A percentile compares a stretch with the other conserved stretches of the same genome.
phyloP scores from a whole-genome alignment of 2,329 filamentous ascomycete species.

The Ceratocystis variospora region DNA sequence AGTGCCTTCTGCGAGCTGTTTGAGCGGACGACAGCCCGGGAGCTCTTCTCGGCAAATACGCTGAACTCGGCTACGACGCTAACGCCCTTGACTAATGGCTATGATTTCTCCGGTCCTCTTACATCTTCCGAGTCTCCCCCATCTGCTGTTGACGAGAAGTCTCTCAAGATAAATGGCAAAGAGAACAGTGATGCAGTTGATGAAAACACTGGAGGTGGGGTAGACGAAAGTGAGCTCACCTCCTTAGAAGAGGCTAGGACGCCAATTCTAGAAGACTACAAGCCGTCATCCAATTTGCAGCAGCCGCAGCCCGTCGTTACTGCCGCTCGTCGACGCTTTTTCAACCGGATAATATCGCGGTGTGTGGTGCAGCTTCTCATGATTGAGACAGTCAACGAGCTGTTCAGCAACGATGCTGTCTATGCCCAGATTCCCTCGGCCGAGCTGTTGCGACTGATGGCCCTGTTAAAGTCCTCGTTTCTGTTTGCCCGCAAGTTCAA shows the following conservation, averaged over 20 bases:
- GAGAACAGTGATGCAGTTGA: conserved; percentile 27
- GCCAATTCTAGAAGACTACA: conserved; percentile 63
- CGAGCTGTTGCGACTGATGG: conserved; percentile 86
- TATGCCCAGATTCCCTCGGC: conserved; percentile 83
- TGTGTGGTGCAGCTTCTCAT: conserved; percentile 95
- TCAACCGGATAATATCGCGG: conserved; percentile 98
- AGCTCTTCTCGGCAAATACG: conserved; percentile 76
- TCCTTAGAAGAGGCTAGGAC: conserved; percentile 5
- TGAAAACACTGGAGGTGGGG: conserved; percentile 22
- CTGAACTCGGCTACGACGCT: conserved; percentile 40
- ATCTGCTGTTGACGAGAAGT: conserved; percentile 36
- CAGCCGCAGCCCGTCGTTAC: conserved; percentile 88
- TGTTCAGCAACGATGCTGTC: conserved; percentile 94
- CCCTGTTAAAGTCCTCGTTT: conserved; percentile 85
- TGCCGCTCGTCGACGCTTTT: conserved; percentile 81
- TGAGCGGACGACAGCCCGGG: conserved; percentile 82
- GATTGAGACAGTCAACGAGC: conserved; percentile 98
- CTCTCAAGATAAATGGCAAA: conserved; percentile 46
- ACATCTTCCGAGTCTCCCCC: conserved; percentile 27
- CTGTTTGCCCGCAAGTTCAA: conserved; percentile 97
- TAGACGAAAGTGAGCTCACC: conserved; percentile 18
- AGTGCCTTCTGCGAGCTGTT: conserved; percentile 94
- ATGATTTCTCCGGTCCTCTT: conserved; percentile 35
- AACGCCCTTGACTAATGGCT: conserved; percentile 39
- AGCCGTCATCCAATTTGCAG: conserved; percentile 59